Evolutionary conservation across 805 yeast species (phyloP).

Genomic region (Nakazawaea peltata): DNA sequence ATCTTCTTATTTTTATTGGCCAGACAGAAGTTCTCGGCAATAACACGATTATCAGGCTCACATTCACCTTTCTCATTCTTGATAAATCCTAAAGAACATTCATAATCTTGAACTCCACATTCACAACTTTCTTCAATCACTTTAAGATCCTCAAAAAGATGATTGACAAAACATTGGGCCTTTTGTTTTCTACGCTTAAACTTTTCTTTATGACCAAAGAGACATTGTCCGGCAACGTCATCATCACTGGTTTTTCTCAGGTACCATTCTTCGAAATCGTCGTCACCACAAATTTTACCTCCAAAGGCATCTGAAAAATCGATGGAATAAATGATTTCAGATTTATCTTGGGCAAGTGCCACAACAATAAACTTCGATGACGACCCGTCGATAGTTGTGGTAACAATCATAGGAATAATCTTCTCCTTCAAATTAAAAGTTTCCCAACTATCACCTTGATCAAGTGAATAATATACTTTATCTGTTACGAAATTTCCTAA

Average conservation of each 20-base stretch:
- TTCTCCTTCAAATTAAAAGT: constrained; percentile 36
- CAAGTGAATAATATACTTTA: constrained; percentile 43
- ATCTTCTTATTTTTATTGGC: constrained; percentile 10
- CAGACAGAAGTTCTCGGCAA: constrained; percentile 16
- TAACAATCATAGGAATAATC: constrained; percentile 30
- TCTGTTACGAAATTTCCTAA: constrained; percentile 11
- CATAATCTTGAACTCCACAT: constrained; percentile 61
- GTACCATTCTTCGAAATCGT: constrained; percentile 61
- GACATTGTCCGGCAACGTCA: constrained; percentile 34
- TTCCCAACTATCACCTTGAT: constrained; percentile 67
- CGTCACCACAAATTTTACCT: constrained; percentile 28
- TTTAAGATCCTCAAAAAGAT: constrained; percentile 36
- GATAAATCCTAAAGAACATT: constrained; percentile 52
- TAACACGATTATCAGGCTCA: constrained; percentile 21
- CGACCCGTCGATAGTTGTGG: constrained; percentile 66
- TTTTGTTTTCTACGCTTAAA: constrained; percentile 56
- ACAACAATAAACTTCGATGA: constrained; percentile 47
- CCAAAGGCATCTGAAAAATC: constrained; percentile 53
- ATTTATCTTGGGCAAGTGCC: constrained; percentile 26
- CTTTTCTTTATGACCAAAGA: constrained; percentile 61
- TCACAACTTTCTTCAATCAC: constrained; percentile 47
- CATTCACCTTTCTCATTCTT: constrained; percentile 34
- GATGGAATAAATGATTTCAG: constrained; percentile 27
- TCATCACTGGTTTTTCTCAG: constrained; percentile 28
- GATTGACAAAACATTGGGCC: constrained; percentile 54